A percentile compares a stretch with the other conserved stretches of the same genome.
These are phyloP conservation scores for Acer saccharum DNA, from an alignment of 345 rosid genomes.

Conservation along the genomic window DNA sequence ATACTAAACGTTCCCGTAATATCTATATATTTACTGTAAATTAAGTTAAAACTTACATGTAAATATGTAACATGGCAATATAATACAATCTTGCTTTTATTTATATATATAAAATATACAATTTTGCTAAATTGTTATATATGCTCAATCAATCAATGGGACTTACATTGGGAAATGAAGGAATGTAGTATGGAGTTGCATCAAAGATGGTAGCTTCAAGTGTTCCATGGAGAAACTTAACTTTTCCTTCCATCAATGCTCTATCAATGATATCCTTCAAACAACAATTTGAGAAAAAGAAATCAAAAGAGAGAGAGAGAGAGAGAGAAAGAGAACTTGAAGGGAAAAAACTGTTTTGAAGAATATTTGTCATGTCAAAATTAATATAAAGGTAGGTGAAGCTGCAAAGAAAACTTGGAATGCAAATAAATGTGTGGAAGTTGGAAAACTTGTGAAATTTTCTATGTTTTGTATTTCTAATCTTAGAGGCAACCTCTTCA, in stretches of 20 bases:
- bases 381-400: conserved; percentile 24
- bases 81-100: too few species aligned
- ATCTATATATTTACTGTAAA: too few species aligned
- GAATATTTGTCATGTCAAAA: background rate
- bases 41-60: too few species aligned
- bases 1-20: too few species aligned
- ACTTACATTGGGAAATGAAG: conserved; percentile 75
- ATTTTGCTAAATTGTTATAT: too few species aligned
- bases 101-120: too few species aligned
- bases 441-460: conserved; percentile 47
- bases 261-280: background rate
- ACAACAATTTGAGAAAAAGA: background rate
- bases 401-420: conserved; percentile 38
- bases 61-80: background rate
- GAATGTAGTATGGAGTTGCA: conserved; percentile 66
- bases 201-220: conserved; percentile 81
- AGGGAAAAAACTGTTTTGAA: background rate
- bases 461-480: conserved; percentile 4
- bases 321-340: background rate
- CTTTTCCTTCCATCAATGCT: conserved; percentile 39
- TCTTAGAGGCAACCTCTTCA: conserved; percentile 39
- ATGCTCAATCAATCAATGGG: background rate
- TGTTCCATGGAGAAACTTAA: conserved; percentile 78
- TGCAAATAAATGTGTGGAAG: conserved; percentile 27
- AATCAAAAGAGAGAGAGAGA: background rate